Base-by-base conservation (phyloP, 257 asterid genomes). In the Leonotis leonurus region DNA sequence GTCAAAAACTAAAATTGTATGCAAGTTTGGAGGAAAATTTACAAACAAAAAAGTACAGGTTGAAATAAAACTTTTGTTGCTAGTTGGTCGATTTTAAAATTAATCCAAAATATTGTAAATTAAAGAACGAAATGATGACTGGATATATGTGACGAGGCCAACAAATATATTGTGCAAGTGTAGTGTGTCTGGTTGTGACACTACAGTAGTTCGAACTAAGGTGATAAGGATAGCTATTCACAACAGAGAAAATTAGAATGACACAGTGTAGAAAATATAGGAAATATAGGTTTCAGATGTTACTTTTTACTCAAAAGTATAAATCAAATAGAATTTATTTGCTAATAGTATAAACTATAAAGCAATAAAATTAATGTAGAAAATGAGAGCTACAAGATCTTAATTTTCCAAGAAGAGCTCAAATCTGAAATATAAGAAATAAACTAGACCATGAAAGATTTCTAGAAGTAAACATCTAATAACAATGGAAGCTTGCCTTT, bases 401-500 rank as follows among this genome's bases (percentile, higher is more conserved):
- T 44, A 27, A n/a, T 20, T 54, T 13, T 8, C 8, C 9, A 44
- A 6, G 4, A 33, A 55, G 29, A 16, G 43, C 60, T 33, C 48
- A 17, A 65, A 57, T 40, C 8, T 17, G 1, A 68, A 56, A 60
- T 18, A 35, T 35, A 25, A 70, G 25, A 54, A 2, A 22, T 36
- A 57, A 59, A n/a, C n/a, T n/a, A n/a, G n/a, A n/a, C n/a, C n/a
- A n/a, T n/a, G n/a, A n/a, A n/a, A n/a, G n/a, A n/a, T n/a, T n/a
- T n/a, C n/a, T n/a, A n/a, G n/a, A n/a, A n/a, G n/a, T 17, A 75
- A 61, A 3, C 8, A 11, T 12, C 39, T 39, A 53, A 43, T 46
- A 72, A 44, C 16, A 46, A 52, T 3, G 27, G 65, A 71, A 26
- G 53, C 77, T 75, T 70, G 78, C 99, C 92, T 89, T 89, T 14